These are phyloP conservation scores for Cephalotrichum gorgonifer DNA, from an alignment of 2,329 filamentous ascomycete species.

Conservation along the genomic window DNA sequence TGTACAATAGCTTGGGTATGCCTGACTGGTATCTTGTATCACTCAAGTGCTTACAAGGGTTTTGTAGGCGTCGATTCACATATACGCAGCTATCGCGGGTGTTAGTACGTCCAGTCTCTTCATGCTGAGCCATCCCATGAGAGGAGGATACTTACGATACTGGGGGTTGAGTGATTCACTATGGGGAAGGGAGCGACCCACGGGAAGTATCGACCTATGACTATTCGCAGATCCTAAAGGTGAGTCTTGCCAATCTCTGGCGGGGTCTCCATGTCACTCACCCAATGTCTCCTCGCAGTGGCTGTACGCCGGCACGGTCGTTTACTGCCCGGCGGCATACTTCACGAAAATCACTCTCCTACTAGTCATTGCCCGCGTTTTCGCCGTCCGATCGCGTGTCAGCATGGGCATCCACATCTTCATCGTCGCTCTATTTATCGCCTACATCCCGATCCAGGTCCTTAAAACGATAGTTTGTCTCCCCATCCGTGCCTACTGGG, in stretches of 20 bases:
- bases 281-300: too few species aligned
- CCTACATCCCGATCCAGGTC: constrained; percentile 17
- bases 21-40: not conserved
- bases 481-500: constrained; percentile 15
- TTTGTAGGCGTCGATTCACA: not conserved
- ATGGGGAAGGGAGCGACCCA: constrained; percentile 13
- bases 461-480: constrained; percentile 15
- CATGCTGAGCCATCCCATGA: not conserved
- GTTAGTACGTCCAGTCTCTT: not conserved
- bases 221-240: constrained; percentile 10
- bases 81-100: not conserved
- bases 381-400: constrained; percentile 13
- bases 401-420: constrained; percentile 17
- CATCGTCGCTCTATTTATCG: constrained; percentile 13
- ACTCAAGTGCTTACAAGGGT: not conserved
- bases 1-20: constrained; percentile 10
- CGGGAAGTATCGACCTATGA: constrained; percentile 13
- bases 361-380: constrained; percentile 20
- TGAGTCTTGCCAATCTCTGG: not conserved
- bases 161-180: constrained; percentile 9
- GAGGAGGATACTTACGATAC: not conserved
- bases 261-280: too few species aligned
- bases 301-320: constrained; percentile 16
- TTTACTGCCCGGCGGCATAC: constrained; percentile 18
- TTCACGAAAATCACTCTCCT: constrained; percentile 21